Percentiles rank a stretch among this genome's conserved stretches.
Conservation (phyloP, 163 green algal genomes). For the Prototheca wickerhamii region DNA sequence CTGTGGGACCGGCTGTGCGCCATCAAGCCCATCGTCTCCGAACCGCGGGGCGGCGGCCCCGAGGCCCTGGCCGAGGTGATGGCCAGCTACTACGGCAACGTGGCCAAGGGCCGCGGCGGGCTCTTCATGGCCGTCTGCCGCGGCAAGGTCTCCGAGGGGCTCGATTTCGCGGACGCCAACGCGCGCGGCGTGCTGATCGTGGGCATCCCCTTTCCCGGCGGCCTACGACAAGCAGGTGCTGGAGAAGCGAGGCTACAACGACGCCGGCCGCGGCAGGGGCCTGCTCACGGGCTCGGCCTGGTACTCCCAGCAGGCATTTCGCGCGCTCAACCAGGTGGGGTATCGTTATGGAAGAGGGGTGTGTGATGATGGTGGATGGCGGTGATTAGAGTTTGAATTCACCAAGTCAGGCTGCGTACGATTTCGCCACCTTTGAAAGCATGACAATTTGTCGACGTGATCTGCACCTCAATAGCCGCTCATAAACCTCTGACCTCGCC, state of each 20-base stretch:
- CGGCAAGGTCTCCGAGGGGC: slow-evolving; percentile 91
- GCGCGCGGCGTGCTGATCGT: slow-evolving; percentile 87
- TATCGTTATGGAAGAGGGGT: too few relatives aligned
- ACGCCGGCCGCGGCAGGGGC: slow-evolving; percentile 17
- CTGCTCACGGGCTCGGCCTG: slow-evolving; percentile 72
- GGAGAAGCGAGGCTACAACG: slow-evolving; percentile 61
- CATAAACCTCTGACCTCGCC: not conserved
- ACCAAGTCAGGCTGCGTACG: too few relatives aligned
- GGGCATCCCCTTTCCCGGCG: slow-evolving; percentile 73
- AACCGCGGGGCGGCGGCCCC: slow-evolving; percentile 37
- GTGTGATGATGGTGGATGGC: too few relatives aligned
- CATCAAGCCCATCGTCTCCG: slow-evolving; percentile 34
- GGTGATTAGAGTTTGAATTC: too few relatives aligned
- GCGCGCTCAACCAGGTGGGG: slow-evolving; percentile 72
- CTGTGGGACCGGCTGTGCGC: slow-evolving; percentile 19
- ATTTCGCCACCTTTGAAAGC: too few relatives aligned
- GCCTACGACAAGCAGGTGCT: slow-evolving; percentile 48
- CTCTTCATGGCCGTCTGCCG: slow-evolving; percentile 89
- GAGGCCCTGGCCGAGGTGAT: slow-evolving; percentile 36
- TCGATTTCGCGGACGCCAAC: slow-evolving; percentile 90
- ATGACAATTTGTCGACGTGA: too few relatives aligned
- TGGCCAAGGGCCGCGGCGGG: slow-evolving; percentile 41
- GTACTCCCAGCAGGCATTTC: slow-evolving; percentile 89
- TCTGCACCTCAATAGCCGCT: too few relatives aligned
- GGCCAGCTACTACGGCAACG: slow-evolving; percentile 33